A percentile compares a stretch with the other conserved stretches of the same genome.
These are phyloP conservation scores for Lactarius hengduanensis DNA, from an alignment of 768 basidiomycete species.

Conservation along the genomic window DNA sequence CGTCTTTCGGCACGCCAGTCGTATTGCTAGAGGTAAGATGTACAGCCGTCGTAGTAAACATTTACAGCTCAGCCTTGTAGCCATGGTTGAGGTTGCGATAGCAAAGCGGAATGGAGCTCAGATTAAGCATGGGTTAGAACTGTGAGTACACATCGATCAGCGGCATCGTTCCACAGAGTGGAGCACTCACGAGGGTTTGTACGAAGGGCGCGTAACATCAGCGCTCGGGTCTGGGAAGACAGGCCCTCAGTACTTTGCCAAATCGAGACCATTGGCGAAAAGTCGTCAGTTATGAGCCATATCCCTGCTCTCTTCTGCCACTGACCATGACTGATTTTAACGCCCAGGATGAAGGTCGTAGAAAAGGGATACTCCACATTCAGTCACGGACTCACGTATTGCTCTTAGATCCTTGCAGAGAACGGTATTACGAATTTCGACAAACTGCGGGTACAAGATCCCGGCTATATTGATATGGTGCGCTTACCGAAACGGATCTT, in stretches of 20 bases:
- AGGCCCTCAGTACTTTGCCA: constrained; percentile 81
- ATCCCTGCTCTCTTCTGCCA: neutral
- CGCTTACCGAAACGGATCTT: neutral
- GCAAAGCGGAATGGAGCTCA: constrained; percentile 63
- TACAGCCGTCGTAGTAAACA: neutral
- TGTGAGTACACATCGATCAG: constrained; percentile 45
- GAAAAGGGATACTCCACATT: constrained; percentile 30
- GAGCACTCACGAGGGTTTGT: neutral
- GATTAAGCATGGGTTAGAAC: constrained; percentile 70
- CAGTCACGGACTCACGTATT: constrained; percentile 8
- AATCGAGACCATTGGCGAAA: constrained; percentile 87
- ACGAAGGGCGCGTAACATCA: constrained; percentile 69
- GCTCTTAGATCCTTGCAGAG: constrained; percentile 64
- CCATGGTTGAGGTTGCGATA: constrained; percentile 74
- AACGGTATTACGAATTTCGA: constrained; percentile 67
- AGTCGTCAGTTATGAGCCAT: constrained; percentile 58
- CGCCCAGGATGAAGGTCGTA: constrained; percentile 29
- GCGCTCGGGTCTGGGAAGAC: constrained; percentile 91
- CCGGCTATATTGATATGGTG: constrained; percentile 65
- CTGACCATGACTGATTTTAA: neutral
- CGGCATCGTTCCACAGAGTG: neutral
- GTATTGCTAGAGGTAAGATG: constrained; percentile 69
- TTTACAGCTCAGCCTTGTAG: constrained; percentile 39
- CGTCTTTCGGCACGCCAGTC: constrained; percentile 71
- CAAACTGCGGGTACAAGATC: constrained; percentile 52